phyloP scores from a whole-genome alignment of 163 green algal species.

The Trebouxia gelatinosa region DNA sequence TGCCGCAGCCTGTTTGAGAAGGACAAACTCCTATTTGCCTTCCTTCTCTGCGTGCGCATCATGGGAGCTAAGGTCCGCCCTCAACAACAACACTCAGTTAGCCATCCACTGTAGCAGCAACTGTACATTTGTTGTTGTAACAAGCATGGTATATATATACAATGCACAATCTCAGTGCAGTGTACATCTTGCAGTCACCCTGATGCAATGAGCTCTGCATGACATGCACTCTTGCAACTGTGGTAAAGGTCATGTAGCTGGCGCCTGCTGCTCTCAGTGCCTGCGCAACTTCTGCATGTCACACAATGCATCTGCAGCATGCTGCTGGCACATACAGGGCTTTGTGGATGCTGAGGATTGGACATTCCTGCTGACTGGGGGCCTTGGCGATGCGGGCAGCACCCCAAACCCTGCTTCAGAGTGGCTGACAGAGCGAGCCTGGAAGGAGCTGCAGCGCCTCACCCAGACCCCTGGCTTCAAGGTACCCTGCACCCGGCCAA shows the following conservation, averaged over 20 bases:
- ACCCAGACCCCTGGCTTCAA: slow-evolving; percentile 58
- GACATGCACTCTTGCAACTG: no score
- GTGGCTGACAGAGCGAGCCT: slow-evolving; percentile 64
- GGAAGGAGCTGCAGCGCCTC: slow-evolving; percentile 67
- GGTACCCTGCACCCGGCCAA: slow-evolving; percentile 10
- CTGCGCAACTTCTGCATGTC: no score
- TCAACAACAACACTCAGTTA: not conserved
- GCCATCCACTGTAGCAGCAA: not conserved
- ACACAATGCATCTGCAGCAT: no score
- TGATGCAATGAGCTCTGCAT: no score
- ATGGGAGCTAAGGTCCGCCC: slow-evolving; percentile 47
- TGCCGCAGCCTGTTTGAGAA: slow-evolving; percentile 86
- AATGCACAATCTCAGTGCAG: no score
- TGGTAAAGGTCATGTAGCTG: no score
- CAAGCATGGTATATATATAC: no score
- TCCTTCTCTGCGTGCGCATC: slow-evolving; percentile 77
- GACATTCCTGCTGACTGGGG: slow-evolving; percentile 78
- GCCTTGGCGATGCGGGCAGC: slow-evolving; percentile 48
- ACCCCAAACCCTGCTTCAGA: slow-evolving; percentile 49
- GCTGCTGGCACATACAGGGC: slow-evolving; percentile 35
- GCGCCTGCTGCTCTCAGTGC: no score
- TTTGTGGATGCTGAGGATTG: slow-evolving; percentile 64
- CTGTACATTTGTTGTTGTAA: no score
- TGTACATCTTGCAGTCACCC: no score
- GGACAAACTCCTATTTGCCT: slow-evolving; percentile 88